Base-by-base conservation (phyloP, 257 asterid genomes). In the Jasminum sambac region DNA sequence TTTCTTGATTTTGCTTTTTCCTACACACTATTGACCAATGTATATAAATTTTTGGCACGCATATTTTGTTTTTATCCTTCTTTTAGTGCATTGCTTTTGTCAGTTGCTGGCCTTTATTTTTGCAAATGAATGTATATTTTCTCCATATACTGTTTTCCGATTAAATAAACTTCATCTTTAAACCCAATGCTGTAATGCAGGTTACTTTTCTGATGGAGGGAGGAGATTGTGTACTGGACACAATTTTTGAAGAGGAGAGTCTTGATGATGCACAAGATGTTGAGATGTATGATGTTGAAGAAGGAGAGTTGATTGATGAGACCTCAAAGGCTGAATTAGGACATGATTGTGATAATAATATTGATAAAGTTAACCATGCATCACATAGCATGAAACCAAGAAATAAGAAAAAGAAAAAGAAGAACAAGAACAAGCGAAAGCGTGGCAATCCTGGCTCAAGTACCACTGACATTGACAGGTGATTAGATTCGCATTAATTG, bases 211-310 rank as follows among this genome's bases (percentile, higher is more conserved):
- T 42, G 64, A 89, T 89, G 97, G 90, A 84, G 74, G 79, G 86
- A 68, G 90, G 78, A 59, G 87, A 87, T 52, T 79, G 83, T 71
- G 63, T 92, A 72, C 76, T 87, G 0, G 89, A 87, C 72, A 67
- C 82, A 8, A 76, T 89, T 57, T 84, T 83, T 48, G 95, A 87
- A 40, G 92, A 76, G 26, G 96, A 80, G 70, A 74, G 70, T 73
- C 12, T 74, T 23, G 92, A 79, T 23, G 89, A 81, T 64, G 86
- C 48, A 17, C 78, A 78, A 58, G 96, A 91, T 84, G 85, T 86
- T 69, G 91, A 89, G 73, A 94, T 94, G 98, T 66, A 78, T 79
- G 98, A 91, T 77, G 82, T 81, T 69, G 97, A 92, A 76, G 97
- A 89, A 60, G 97, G 96, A 52, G 96, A 90, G 78, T 67, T 93